These are phyloP conservation scores for Trichoderma brevicompactum DNA, from an alignment of 2,329 filamentous ascomycete species.

Conservation along the genomic window DNA sequence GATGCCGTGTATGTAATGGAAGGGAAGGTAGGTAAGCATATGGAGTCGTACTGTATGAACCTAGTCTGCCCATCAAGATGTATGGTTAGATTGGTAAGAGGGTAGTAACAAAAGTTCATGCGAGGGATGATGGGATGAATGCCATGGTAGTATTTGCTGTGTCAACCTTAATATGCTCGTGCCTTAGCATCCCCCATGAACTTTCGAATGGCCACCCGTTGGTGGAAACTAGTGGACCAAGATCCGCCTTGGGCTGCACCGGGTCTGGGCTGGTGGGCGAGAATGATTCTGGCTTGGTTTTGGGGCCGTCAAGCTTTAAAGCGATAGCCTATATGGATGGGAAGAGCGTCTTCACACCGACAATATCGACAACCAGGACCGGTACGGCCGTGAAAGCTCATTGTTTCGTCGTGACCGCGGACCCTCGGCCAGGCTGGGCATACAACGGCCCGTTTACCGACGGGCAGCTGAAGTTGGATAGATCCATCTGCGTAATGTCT, in stretches of 20 bases:
- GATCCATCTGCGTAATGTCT: neutral
- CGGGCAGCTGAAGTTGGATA: too few relatives aligned
- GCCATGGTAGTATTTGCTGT: neutral
- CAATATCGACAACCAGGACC: neutral
- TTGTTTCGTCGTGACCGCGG: neutral
- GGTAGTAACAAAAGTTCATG: neutral
- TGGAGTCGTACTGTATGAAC: neutral
- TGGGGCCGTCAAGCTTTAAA: neutral
- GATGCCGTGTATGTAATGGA: neutral
- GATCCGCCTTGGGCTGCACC: neutral
- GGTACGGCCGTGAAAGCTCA: neutral
- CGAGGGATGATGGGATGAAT: neutral
- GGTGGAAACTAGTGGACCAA: slow-evolving; percentile 15
- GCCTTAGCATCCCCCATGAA: neutral
- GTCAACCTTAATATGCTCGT: slow-evolving; percentile 4
- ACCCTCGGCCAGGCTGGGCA: neutral
- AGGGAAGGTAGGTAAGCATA: neutral
- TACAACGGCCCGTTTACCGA: neutral
- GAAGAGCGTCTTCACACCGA: neutral
- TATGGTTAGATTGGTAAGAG: neutral
- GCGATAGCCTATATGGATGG: neutral
- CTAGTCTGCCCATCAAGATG: neutral
- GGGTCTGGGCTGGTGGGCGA: neutral
- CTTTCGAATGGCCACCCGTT: neutral
- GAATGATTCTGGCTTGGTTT: neutral